These are phyloP conservation scores for Cyanidioschyzon merolae DNA, from an alignment of 23 red algal genomes.

Conservation along the genomic window DNA sequence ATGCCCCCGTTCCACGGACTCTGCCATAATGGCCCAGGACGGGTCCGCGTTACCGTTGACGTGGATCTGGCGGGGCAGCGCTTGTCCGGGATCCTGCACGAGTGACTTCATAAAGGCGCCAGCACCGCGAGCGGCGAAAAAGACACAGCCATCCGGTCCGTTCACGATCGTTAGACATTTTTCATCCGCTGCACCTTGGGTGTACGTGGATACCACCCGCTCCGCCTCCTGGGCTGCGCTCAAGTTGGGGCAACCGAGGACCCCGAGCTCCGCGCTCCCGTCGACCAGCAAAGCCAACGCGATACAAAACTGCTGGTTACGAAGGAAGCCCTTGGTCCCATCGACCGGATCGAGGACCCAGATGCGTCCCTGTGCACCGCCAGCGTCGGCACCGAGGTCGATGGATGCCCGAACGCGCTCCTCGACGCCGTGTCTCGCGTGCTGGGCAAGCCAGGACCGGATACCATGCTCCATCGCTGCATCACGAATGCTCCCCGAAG, in stretches of 20 bases:
- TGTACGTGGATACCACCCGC: not conserved
- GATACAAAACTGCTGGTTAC: conserved; percentile 80
- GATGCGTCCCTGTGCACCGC: conserved; percentile 43
- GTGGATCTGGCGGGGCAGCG: conserved; percentile 3
- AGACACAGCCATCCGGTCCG: conserved; percentile 16
- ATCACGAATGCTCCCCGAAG: conserved; percentile 26
- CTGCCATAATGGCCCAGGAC: conserved; percentile 40
- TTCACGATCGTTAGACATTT: conserved; percentile 15
- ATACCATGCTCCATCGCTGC: conserved; percentile 2
- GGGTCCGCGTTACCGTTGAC: conserved; percentile 7
- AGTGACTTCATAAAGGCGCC: conserved; percentile 17
- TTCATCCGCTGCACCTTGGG: not conserved
- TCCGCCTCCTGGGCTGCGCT: conserved; percentile 1
- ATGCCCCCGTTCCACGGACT: conserved; percentile 68
- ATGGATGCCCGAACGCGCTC: conserved; percentile 38
- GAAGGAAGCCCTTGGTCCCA: conserved; percentile 87
- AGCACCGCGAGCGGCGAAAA: conserved; percentile 18
- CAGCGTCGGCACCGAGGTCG: conserved; percentile 26
- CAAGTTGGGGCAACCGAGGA: conserved; percentile 87
- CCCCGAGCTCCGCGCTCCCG: conserved; percentile 48
- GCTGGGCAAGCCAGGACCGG: conserved; percentile 19
- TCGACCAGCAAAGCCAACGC: conserved; percentile 60
- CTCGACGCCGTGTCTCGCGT: conserved; percentile 32
- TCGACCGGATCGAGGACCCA: conserved; percentile 98
- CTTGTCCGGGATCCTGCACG: not conserved